These are phyloP conservation scores for Oryza rufipogon DNA, from an alignment of 176 grass and related monocot species.

Conservation along the genomic window DNA sequence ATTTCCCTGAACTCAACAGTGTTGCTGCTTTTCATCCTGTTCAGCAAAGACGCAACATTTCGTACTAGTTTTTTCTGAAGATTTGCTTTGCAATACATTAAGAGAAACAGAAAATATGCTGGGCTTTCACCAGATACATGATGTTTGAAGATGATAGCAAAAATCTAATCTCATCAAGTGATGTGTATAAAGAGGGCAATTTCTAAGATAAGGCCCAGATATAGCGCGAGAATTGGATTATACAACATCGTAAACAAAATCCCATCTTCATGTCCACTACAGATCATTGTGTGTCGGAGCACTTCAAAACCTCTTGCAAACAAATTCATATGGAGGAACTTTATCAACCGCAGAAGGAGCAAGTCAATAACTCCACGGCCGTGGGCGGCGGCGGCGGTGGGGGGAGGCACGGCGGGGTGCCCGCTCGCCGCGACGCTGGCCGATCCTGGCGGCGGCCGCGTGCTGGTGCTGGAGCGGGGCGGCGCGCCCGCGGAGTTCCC, in stretches of 20 bases:
- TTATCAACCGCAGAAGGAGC: constrained; percentile 42
- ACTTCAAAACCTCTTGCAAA: constrained; percentile 40
- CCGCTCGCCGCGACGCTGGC: constrained; percentile 71
- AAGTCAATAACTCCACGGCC: constrained; percentile 18
- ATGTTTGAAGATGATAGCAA: constrained; percentile 3
- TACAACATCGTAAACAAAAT: background rate
- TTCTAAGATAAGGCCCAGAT: background rate
- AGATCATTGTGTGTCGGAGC: constrained; percentile 13
- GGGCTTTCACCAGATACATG: background rate
- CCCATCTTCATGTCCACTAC: background rate
- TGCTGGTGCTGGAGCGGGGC: constrained; percentile 76
- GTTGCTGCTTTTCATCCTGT: background rate
- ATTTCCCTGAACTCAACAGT: background rate
- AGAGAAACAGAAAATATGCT: background rate
- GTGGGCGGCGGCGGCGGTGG: constrained; percentile 38
- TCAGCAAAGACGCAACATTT: background rate
- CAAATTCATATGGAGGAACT: constrained; percentile 51
- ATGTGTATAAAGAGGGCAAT: constrained; percentile 4
- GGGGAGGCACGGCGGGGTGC: constrained; percentile 75
- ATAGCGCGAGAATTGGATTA: background rate
- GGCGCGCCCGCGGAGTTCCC: constrained; percentile 70
- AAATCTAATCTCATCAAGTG: constrained; percentile 20
- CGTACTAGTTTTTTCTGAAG: background rate
- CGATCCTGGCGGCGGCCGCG: constrained; percentile 38
- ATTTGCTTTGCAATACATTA: background rate